phyloP scores from a whole-genome alignment of 2,329 filamentous ascomycete species.

The Epichloe elymi region DNA sequence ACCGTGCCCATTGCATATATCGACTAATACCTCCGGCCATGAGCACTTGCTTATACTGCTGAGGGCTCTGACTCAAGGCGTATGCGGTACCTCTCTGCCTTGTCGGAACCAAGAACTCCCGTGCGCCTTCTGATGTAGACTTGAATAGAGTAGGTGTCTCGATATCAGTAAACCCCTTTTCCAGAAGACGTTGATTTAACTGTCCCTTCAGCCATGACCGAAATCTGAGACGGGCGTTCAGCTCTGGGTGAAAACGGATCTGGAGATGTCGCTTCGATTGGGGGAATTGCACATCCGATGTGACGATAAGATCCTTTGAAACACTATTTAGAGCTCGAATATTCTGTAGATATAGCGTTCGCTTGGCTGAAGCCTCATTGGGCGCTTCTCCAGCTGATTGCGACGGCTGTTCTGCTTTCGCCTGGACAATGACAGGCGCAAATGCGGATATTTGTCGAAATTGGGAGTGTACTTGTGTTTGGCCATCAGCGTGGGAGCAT shows the following conservation, averaged over 20 bases:
- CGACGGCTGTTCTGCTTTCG: slow-evolving; percentile 18
- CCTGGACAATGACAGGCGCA: slow-evolving; percentile 38
- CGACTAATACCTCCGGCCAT: slow-evolving; percentile 76
- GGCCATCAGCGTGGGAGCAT: slow-evolving; percentile 26
- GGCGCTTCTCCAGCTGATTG: slow-evolving; percentile 10
- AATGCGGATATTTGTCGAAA: slow-evolving; percentile 35
- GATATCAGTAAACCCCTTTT: slow-evolving; percentile 57
- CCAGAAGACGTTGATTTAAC: slow-evolving; percentile 39
- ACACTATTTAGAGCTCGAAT: slow-evolving; percentile 23
- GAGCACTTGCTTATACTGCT: slow-evolving; percentile 96
- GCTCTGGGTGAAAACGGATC: slow-evolving; percentile 56
- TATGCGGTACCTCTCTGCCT: slow-evolving; percentile 65
- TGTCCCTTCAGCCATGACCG: slow-evolving; percentile 47
- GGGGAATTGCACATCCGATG: slow-evolving; percentile 56
- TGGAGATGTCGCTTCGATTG: slow-evolving; percentile 71
- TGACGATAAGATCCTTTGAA: slow-evolving; percentile 58
- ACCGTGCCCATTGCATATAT: slow-evolving; percentile 89
- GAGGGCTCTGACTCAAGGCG: slow-evolving; percentile 87
- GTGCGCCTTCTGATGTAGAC: slow-evolving; percentile 87
- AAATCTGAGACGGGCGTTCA: slow-evolving; percentile 57
- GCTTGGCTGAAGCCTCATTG: slow-evolving; percentile 20
- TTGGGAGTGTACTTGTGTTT: slow-evolving; percentile 22
- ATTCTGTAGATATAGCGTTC: slow-evolving; percentile 53
- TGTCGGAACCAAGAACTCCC: slow-evolving; percentile 89
- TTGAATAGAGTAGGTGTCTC: slow-evolving; percentile 96